A percentile compares a stretch with the other conserved stretches of the same genome.
Conservation (phyloP, 441 rosid genomes). For the Geranium incanum region DNA sequence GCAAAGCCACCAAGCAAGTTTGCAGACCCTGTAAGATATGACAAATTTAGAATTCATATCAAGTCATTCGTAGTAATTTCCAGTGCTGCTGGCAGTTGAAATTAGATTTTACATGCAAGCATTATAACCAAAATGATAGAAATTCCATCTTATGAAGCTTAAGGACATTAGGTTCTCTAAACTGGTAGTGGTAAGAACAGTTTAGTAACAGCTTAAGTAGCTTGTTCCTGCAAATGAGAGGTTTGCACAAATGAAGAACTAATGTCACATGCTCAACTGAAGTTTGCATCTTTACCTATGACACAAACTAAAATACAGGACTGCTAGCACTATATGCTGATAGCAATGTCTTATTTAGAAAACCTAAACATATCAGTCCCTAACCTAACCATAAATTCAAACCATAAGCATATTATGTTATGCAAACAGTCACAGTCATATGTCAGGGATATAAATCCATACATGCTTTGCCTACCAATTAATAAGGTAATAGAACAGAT, state of each 20-base stretch:
- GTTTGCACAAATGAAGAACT: background rate
- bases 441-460: background rate
- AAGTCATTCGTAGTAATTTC: constrained; percentile 5
- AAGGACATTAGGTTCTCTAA: constrained; percentile 1
- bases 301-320: constrained; percentile 1
- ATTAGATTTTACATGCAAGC: background rate
- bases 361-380: background rate
- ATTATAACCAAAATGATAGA: background rate
- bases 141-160: background rate
- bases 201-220: background rate
- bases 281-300: background rate
- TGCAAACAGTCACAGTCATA: background rate
- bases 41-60: constrained; percentile 25
- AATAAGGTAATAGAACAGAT: background rate
- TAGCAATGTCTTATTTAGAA: background rate
- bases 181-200: background rate
- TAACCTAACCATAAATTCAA: background rate
- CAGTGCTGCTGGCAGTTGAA: background rate
- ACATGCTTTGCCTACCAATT: background rate
- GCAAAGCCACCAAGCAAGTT: constrained; percentile 54
- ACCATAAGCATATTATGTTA: background rate
- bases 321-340: background rate
- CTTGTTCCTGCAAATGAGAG: constrained; percentile 1
- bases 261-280: background rate
- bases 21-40: constrained; percentile 51